Base-by-base conservation (phyloP, 1,139 yeast genomes). In the Suhomyces chickasaworum region DNA sequence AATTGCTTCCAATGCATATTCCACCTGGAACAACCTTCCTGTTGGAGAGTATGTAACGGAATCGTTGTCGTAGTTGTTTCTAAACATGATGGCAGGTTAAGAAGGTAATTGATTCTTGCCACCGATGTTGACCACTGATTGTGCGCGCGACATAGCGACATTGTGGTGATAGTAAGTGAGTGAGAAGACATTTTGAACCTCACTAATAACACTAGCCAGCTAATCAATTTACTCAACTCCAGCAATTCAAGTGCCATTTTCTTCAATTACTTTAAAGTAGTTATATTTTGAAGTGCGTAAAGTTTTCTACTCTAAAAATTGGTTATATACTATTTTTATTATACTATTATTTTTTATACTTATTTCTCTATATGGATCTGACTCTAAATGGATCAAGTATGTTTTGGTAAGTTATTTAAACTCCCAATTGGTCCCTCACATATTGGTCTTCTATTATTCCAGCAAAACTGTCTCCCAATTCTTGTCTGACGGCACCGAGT, bases 31-130 rank as follows among this genome's bases (percentile, higher is more conserved):
- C 51, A 93, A 80, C 60, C 98, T 81, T 17, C 99, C 99, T 1
- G 98, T 93, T 45, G 99, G 98, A 34, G 98, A 90, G 71, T 89
- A 93, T 21, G 99, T 93, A 52, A 93, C 96, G 36, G 97, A 85
- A 66, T 93, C 99, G 79, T 95, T 95, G 67, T 93, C 99, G 79
- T 93, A 93, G 62, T 95, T 93, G 72, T 93, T 93, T 78, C 99
- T 88, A 67, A 93, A 93, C 99, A 72, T 73, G 53, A 45, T 51
- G 45, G 46, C 23, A 21, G 37, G 32, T 13, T 39, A 35, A 32
- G 34, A 21, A 21, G 23, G 23, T 18, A 25, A 29, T 13, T 15
- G 29, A 22, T 38, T 44, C 38, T 42, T 42, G 46, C 46, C 46
- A 43, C 46, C 48, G 45, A 33, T 29, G 27, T 33, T 34, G 20